A percentile compares a stretch with the other conserved stretches of the same genome.
phyloP scores from a whole-genome alignment of 139 green algal genomes.

The Coccomyxa sp. region DNA sequence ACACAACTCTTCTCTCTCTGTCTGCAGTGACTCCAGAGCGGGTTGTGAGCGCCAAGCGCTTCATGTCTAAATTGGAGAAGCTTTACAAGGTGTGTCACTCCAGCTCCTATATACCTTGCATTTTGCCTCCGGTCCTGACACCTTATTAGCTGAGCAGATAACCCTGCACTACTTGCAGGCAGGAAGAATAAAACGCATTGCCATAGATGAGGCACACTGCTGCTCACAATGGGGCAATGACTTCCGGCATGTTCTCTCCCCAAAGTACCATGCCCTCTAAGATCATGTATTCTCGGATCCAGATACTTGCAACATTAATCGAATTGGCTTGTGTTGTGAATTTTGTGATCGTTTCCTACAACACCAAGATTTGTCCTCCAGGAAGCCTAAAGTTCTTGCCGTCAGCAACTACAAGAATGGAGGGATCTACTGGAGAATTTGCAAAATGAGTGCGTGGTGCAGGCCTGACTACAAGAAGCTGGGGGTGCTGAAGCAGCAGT shows the following conservation, averaged over 20 bases:
- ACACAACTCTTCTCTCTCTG: neutral
- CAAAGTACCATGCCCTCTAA: neutral
- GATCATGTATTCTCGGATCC: no score
- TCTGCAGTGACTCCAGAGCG: slow-evolving; percentile 39
- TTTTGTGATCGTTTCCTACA: neutral
- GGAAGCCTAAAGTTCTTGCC: neutral
- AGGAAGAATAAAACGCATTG: slow-evolving; percentile 56
- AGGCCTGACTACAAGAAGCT: slow-evolving; percentile 75
- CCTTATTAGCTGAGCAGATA: no score
- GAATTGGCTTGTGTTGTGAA: neutral
- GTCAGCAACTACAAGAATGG: neutral
- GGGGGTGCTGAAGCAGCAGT: slow-evolving; percentile 61
- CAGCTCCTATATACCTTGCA: neutral
- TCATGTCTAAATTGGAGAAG: slow-evolving; percentile 51
- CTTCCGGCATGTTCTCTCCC: slow-evolving; percentile 19
- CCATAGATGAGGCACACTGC: slow-evolving; percentile 94
- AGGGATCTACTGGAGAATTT: neutral
- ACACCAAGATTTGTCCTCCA: neutral
- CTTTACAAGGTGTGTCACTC: slow-evolving; percentile 35
- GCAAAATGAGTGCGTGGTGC: neutral
- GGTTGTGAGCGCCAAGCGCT: slow-evolving; percentile 35
- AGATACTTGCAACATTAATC: neutral
- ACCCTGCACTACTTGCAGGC: neutral
- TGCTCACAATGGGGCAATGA: slow-evolving; percentile 60
- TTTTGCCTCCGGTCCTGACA: neutral